Conservation (phyloP, 1,284 basidiomycete genomes). For the Moniliella sp. region DNA sequence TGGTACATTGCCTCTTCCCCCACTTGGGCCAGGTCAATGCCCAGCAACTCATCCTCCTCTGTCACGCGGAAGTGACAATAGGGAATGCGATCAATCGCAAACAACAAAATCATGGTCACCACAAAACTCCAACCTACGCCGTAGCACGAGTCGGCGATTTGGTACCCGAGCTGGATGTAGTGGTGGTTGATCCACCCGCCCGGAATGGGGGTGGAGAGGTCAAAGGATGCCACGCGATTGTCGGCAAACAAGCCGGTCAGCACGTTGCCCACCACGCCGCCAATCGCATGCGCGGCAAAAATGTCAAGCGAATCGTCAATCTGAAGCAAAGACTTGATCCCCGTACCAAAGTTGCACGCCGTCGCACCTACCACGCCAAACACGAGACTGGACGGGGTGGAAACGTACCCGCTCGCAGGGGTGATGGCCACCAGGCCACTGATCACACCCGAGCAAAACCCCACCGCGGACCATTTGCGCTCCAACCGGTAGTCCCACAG, state of each 20-base stretch:
- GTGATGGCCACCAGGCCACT: conserved; percentile 45
- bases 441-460: conserved; percentile 63
- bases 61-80: conserved; percentile 55
- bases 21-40: conserved; percentile 78
- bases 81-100: conserved; percentile 80
- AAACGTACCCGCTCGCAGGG: conserved; percentile 46
- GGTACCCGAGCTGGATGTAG: conserved; percentile 48
- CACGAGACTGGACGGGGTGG: conserved; percentile 18
- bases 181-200: conserved; percentile 70
- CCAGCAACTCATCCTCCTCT: conserved; percentile 71
- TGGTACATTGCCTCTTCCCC: too few species aligned
- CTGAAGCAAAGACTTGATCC: conserved; percentile 51
- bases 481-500: conserved; percentile 36
- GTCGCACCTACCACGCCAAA: conserved; percentile 55
- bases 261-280: conserved; percentile 67
- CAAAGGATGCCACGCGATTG: conserved; percentile 56
- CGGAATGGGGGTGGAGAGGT: conserved; percentile 49
- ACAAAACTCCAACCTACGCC: conserved; percentile 26
- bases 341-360: conserved; percentile 75
- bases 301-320: conserved; percentile 40
- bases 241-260: conserved; percentile 75
- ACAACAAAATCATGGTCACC: conserved; percentile 49
- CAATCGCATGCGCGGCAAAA: conserved; percentile 70
- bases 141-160: conserved; percentile 54
- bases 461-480: conserved; percentile 44